These are phyloP conservation scores for Solanum megistacrolobum DNA, from an alignment of 257 asterid species.

Conservation along the genomic window DNA sequence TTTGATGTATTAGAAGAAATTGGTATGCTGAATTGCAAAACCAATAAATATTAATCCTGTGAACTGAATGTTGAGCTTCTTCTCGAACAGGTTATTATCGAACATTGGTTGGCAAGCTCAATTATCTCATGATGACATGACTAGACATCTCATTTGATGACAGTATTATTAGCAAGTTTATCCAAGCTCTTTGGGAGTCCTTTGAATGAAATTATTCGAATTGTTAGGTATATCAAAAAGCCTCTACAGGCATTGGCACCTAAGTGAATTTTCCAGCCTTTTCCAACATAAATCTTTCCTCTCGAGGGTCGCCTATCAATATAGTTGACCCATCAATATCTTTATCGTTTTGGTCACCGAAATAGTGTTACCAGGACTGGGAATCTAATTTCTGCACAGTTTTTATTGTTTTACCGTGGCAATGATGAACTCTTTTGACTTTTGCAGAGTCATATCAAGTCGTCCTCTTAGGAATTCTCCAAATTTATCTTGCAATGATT, in stretches of 20 bases:
- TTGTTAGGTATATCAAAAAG: neutral
- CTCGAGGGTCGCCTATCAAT: neutral
- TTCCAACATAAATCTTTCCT: neutral
- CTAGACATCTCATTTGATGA: neutral
- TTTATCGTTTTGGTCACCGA: neutral
- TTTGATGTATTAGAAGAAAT: neutral
- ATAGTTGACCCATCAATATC: neutral
- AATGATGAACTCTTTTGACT: neutral
- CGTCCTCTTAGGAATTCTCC: neutral
- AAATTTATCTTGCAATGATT: neutral
- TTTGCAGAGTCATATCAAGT: neutral
- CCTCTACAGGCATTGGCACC: neutral
- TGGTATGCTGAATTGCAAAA: neutral
- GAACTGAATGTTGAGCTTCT: neutral
- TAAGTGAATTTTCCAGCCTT: neutral
- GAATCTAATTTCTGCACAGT: neutral
- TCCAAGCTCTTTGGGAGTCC: neutral
- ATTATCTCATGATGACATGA: neutral
- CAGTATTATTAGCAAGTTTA: neutral
- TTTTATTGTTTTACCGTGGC: neutral
- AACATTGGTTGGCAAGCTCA: neutral
- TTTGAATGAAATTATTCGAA: neutral
- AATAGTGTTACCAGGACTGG: neutral
- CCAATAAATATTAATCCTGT: neutral
- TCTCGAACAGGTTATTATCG: neutral